Evolutionary conservation across 2,329 filamentous ascomycete species (phyloP).

Genomic region (Celoporthe dispersa): DNA sequence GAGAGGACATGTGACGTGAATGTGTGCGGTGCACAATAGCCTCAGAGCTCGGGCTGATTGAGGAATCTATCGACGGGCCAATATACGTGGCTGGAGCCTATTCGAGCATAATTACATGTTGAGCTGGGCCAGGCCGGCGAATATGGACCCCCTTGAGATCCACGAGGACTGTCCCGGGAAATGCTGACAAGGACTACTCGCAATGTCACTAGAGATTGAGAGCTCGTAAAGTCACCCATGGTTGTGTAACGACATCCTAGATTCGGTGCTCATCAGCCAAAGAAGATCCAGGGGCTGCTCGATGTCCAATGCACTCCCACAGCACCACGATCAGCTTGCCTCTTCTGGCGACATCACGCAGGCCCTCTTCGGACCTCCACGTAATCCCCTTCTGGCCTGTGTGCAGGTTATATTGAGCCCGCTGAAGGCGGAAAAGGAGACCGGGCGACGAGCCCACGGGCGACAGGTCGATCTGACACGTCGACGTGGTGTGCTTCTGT

Average conservation of each 20-base stretch:
- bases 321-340: background rate
- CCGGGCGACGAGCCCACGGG: background rate
- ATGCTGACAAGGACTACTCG: background rate
- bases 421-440: background rate
- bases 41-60: background rate
- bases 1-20: background rate
- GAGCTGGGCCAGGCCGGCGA: background rate
- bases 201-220: background rate
- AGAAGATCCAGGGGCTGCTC: background rate
- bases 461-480: background rate
- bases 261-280: background rate
- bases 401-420: background rate
- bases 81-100: background rate
- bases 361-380: background rate
- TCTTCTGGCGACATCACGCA: background rate
- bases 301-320: background rate
- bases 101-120: background rate
- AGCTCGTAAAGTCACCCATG: background rate
- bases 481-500: background rate
- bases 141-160: background rate
- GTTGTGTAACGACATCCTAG: background rate
- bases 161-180: background rate
- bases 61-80: background rate
- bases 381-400: background rate
- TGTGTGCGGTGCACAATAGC: background rate